Evolutionary conservation across 2,329 filamentous ascomycete genomes (phyloP).

Genomic region (Onygenales sp.): DNA sequence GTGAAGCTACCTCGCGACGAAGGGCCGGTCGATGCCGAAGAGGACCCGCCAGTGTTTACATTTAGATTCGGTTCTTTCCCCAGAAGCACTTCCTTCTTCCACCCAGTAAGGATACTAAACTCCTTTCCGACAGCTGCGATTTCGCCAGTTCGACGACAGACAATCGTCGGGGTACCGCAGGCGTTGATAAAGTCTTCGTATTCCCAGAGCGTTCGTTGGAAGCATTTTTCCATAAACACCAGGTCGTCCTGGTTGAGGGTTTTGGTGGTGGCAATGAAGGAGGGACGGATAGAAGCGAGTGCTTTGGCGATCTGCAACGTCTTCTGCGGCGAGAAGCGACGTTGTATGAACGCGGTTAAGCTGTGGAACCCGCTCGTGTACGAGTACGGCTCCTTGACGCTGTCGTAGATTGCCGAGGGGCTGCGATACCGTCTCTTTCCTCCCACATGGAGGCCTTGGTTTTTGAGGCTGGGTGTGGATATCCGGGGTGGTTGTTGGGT

Average conservation of each 20-base stretch:
- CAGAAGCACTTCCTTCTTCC: constrained; percentile 80
- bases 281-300: constrained; percentile 79
- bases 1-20: constrained; percentile 40
- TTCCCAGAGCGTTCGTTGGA: constrained; percentile 85
- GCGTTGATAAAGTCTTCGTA: constrained; percentile 88
- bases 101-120: constrained; percentile 90
- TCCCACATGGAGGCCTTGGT: constrained; percentile 27
- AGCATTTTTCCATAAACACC: constrained; percentile 95
- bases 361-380: constrained; percentile 88
- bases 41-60: constrained; percentile 58
- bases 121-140: constrained; percentile 94
- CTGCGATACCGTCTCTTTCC: constrained; percentile 52
- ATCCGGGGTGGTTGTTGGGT: constrained; percentile 28
- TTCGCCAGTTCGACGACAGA: constrained; percentile 85
- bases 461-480: constrained; percentile 35
- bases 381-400: constrained; percentile 81
- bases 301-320: constrained; percentile 77
- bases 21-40: constrained; percentile 25
- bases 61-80: constrained; percentile 84
- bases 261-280: constrained; percentile 83
- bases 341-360: constrained; percentile 69
- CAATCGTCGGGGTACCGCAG: constrained; percentile 80
- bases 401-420: constrained; percentile 77
- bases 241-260: constrained; percentile 82
- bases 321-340: constrained; percentile 67